phyloP scores from a whole-genome alignment of 805 yeast genomes.

The Candida boleticola region DNA sequence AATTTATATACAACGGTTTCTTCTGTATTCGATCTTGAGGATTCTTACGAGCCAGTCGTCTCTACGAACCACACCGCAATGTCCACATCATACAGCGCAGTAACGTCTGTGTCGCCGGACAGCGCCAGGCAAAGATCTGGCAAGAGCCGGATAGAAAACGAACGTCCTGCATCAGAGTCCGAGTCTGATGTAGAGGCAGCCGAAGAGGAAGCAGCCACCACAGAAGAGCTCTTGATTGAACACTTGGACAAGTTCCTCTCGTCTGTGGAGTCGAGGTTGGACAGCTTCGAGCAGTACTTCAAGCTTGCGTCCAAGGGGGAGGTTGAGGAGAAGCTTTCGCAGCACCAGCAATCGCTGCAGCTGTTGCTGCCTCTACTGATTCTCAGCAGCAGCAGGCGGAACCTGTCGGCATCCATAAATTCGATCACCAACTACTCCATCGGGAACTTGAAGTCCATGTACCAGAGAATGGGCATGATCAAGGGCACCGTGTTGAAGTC shows the following conservation, averaged over 20 bases:
- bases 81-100: background rate
- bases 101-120: background rate
- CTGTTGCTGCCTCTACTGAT: background rate
- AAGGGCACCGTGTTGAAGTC: slow-evolving; percentile 36
- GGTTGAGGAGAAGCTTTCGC: slow-evolving; percentile 7
- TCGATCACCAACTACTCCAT: slow-evolving; percentile 31
- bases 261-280: slow-evolving; percentile 41
- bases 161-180: slow-evolving; percentile 2
- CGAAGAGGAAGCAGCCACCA: slow-evolving; percentile 10
- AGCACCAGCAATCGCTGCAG: background rate
- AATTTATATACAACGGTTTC: too few relatives aligned
- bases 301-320: slow-evolving; percentile 18
- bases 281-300: slow-evolving; percentile 40
- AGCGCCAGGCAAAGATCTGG: background rate
- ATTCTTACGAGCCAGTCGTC: too few relatives aligned
- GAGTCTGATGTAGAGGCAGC: background rate
- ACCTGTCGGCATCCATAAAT: slow-evolving; percentile 26
- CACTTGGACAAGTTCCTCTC: slow-evolving; percentile 39
- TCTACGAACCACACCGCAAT: background rate
- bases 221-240: slow-evolving; percentile 41
- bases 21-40: too few relatives aligned
- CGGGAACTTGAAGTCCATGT: slow-evolving; percentile 30
- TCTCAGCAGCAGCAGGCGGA: slow-evolving; percentile 17
- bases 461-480: slow-evolving; percentile 33
- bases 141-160: background rate